A percentile compares a stretch with the other conserved stretches of the same genome.
Conservation (phyloP, 768 basidiomycete genomes). For the Bullera alba region DNA sequence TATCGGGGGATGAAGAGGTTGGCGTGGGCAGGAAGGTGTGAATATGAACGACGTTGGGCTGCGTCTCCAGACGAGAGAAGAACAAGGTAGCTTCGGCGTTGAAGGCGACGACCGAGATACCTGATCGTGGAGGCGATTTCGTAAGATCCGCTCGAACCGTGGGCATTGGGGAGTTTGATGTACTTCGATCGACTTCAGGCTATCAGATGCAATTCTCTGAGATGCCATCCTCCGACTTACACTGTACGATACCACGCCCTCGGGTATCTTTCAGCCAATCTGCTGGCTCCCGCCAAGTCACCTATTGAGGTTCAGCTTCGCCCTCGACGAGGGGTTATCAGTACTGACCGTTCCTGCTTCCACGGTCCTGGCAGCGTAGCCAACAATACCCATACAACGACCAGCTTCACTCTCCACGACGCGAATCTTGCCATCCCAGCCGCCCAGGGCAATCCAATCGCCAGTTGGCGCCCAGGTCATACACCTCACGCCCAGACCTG, state of each 20-base stretch:
- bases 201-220: too few species aligned
- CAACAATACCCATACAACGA: conserved; percentile 35
- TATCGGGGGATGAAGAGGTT: conserved; percentile 43
- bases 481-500: conserved; percentile 71
- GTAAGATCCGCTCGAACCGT: conserved; percentile 54
- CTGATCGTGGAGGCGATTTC: conserved; percentile 55
- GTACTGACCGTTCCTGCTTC: conserved; percentile 22
- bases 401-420: conserved; percentile 41
- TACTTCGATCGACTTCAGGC: conserved; percentile 27
- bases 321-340: background rate
- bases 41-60: conserved; percentile 59
- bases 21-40: conserved; percentile 63
- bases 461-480: conserved; percentile 83
- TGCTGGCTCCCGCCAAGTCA: conserved; percentile 74
- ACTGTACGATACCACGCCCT: conserved; percentile 80
- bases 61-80: conserved; percentile 52
- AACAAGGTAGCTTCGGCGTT: conserved; percentile 68
- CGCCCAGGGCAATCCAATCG: conserved; percentile 69
- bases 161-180: conserved; percentile 14
- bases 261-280: conserved; percentile 78
- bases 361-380: conserved; percentile 2
- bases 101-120: conserved; percentile 69
- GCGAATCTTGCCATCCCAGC: conserved; percentile 79
- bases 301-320: conserved; percentile 49
- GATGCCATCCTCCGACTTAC: too few species aligned